Evolutionary conservation across 192 early-diverging fungal species (phyloP), one percentile per base, ranked within the genome.

Genomic region (Lobosporangium transversale): DNA sequence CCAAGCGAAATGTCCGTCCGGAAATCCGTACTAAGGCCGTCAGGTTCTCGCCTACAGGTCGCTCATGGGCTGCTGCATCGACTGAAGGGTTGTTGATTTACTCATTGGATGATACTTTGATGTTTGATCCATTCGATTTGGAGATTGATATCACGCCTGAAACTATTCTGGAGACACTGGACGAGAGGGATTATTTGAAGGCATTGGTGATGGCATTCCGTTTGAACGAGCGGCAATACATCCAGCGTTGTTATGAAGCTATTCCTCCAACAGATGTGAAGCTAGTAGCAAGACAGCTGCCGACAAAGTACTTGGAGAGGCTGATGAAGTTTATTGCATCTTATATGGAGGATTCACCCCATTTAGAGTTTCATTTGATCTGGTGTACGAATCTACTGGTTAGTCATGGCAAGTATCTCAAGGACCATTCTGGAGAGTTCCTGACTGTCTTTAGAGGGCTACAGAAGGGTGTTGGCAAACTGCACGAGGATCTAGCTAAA

Each of bases 71-170:
- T 1, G 93, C 96, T 0, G 96, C 96, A 9, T 91, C 96, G 15
- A 98, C 96, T 6, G 95, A 99, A 59, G 98, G 98, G 9, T 80
- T 99, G 27, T 63, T 98, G 56, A 89, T 99, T 48, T 99, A 98
- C 83, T 93, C 95, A 17, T 81, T 99, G 35, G 98, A 99, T 70
- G 94, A 98, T 47, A 85, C 86, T 2, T 82, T 98, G 23, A 62
- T 92, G 54, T 99, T 99, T 78, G 98, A 99, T 80, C 98, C 98
- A 23, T 98, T 96, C 79, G 96, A 99, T 82, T 89, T 99, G 4
- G 97, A 98, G 68, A 89, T 97, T 32, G 93, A 97, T 70, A 94
- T 99, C 31, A 98, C 97, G 1, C 97, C 98, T 1, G 91, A 90
- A 23, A 85, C 93, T 0, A 91, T 97, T 26, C 58, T 89, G 29